These are phyloP conservation scores for Mycothermus thermophilus DNA, from an alignment of 495 filamentous ascomycete genomes.

Conservation along the genomic window DNA sequence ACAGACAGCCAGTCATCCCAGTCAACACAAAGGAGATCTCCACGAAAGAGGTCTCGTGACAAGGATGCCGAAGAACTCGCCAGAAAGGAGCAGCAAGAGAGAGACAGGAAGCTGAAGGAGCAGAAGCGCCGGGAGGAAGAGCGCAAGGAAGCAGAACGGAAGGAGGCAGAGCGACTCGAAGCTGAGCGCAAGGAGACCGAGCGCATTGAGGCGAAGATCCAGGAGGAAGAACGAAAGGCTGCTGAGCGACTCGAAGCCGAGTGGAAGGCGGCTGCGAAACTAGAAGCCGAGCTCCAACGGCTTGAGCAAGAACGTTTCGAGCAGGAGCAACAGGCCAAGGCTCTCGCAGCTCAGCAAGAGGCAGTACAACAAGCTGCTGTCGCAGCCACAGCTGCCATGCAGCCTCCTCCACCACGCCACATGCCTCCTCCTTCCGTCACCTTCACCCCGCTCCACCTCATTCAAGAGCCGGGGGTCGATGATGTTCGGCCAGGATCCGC, in stretches of 20 bases:
- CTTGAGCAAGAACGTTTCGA: neutral
- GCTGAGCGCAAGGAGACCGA: slow-evolving; percentile 1
- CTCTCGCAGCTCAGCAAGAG: too few species aligned
- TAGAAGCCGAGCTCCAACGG: neutral
- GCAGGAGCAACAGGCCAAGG: too few species aligned
- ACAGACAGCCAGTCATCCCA: neutral
- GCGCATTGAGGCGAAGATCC: neutral
- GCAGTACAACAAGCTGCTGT: slow-evolving; percentile 1
- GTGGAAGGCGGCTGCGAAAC: neutral
- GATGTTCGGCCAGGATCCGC: neutral
- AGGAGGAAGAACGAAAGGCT: neutral
- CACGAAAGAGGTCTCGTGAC: slow-evolving; percentile 10
- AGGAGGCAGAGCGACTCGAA: slow-evolving; percentile 1
- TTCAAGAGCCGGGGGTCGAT: slow-evolving; percentile 14
- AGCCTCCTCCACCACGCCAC: neutral
- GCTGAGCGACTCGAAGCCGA: neutral
- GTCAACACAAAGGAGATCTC: neutral
- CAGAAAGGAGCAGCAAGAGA: slow-evolving; percentile 8
- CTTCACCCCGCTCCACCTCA: slow-evolving; percentile 10
- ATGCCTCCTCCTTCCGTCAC: neutral
- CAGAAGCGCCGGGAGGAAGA: slow-evolving; percentile 7
- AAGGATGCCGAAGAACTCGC: slow-evolving; percentile 8
- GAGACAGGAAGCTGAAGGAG: slow-evolving; percentile 5
- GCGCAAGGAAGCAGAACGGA: neutral
- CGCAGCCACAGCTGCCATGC: slow-evolving; percentile 1